Base-by-base conservation (phyloP, 257 asterid species). In the Ocimum tenuiflorum region DNA sequence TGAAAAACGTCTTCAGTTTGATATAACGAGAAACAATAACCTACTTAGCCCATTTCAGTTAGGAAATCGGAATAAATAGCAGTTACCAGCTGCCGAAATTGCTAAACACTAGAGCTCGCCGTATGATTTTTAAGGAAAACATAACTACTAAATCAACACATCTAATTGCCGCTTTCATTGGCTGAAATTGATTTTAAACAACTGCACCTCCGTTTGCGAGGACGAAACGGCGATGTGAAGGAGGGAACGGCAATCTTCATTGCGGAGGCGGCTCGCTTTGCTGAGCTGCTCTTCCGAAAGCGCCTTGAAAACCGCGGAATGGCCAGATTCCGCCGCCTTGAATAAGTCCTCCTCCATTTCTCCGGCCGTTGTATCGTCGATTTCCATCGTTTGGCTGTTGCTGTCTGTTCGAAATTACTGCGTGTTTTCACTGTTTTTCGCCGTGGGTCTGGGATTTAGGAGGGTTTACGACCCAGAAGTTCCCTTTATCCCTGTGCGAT, bases 141-240 rank as follows among this genome's bases (percentile, higher is more conserved):
- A 33, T 9, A 48, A 18, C n/a, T 36, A 18, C n/a, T 36, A 7
- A 18, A 15, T 5, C 49, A n/a, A 45, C 68, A 17, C 2, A 63
- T 8, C 17, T 23, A 31, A 35, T 56, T 33, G 15, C 63, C 14
- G 10, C 19, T 7, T 15, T 20, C n/a, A 58, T 12, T 11, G 22
- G 55, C 46, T 36, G 69, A 14, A 5, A 18, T 7, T 18, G 54
- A 54, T 5, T 0, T 23, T 57, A 1, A 49, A 57, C 10, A 67
- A 62, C n/a, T 3, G 24, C 8, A 91, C 98, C 97, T 92, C 75
- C 12, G 68, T 8, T 20, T 78, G 73, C 59, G 81, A 77, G 45
- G 69, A 83, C n/a, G 96, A 89, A 67, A 89, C 96, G 69, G 97
- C 97, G 43, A 92, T 95, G 77, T 92, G 99, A 43, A 92, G 85